phyloP scores from a whole-genome alignment of 2,329 filamentous ascomycete genomes.

The Chrysoporthe puriensis region DNA sequence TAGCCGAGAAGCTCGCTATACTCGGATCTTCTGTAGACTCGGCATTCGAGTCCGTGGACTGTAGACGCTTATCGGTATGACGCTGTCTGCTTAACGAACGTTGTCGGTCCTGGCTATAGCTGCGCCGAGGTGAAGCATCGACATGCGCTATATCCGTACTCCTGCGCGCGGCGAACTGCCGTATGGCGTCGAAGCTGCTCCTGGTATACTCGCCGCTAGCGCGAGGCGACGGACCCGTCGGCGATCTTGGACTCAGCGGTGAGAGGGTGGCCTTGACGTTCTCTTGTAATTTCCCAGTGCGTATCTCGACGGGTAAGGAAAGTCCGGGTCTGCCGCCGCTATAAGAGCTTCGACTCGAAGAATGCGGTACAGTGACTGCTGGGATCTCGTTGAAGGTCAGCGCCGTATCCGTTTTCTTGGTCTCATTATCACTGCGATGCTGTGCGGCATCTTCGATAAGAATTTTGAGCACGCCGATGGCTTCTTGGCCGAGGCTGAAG shows the following conservation, averaged over 20 bases:
- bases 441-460: slow-evolving; percentile 68
- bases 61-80: slow-evolving; percentile 52
- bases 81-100: slow-evolving; percentile 56
- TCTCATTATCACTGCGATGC: slow-evolving; percentile 40
- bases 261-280: slow-evolving; percentile 65
- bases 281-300: slow-evolving; percentile 53
- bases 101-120: slow-evolving; percentile 63
- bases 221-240: slow-evolving; percentile 55
- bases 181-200: slow-evolving; percentile 58
- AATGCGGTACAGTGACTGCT: slow-evolving; percentile 13
- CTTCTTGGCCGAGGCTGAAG: slow-evolving; percentile 83
- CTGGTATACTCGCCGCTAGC: slow-evolving; percentile 57
- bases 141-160: slow-evolving; percentile 57
- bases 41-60: slow-evolving; percentile 74
- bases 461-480: slow-evolving; percentile 75
- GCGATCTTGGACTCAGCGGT: slow-evolving; percentile 50
- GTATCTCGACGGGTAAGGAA: slow-evolving; percentile 37
- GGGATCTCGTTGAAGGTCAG: slow-evolving; percentile 27
- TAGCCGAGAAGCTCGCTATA: slow-evolving; percentile 62
- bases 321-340: slow-evolving; percentile 25
- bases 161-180: slow-evolving; percentile 49
- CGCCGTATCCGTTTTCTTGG: slow-evolving; percentile 28
- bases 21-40: slow-evolving; percentile 74
- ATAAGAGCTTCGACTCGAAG: slow-evolving; percentile 31
- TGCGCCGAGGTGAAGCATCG: slow-evolving; percentile 55